Base-by-base conservation (phyloP, 768 basidiomycete species). In the Tricholoma matsutake region DNA sequence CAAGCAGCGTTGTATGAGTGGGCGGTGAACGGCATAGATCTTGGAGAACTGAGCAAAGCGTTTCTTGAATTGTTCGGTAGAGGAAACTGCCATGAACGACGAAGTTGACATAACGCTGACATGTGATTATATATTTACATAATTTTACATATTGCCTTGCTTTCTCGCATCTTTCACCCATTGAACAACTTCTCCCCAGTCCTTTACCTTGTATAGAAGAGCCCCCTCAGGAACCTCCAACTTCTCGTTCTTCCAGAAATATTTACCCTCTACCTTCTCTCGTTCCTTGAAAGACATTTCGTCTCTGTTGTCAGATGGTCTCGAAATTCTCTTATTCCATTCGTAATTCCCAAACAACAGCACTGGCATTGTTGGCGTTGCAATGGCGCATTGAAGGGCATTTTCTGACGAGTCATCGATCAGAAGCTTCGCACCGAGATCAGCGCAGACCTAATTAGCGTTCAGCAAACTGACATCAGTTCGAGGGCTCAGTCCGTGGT, bases 351-450 rank as follows among this genome's bases (percentile, higher is more conserved):
- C 92, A 64, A 93, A 92, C 6, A 94, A 78, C 41, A 93, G 71
- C 31, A 89, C 86, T 2, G 79, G 83, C 13, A 81, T 82, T 1
- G 83, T 79, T n/a, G 78, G 76, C 18, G 70, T 65, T 34, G 80
- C 76, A 4, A 72, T 78, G 0, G 78, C 80, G 63, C 86, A 86
- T 59, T 84, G 79, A 28, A 89, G 64, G 37, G 87, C 88, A 71
- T 93, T 92, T 72, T 93, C 91, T 43, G 87, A 67, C 6, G 90
- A 91, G 74, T 94, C 92, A 71, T 94, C 92, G 60, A 94, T 85
- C 56, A 94, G 75, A 39, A 92, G 69, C 41, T 79, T 78, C 10
- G 91, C 88, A 14, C 80, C 80, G 16, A 92, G 73, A 61, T 83
- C 78, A 34, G 82, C 74, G 68, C 90, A 89, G 51, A 91, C 83